Base-by-base conservation (phyloP, 2,329 filamentous ascomycete genomes). In the Parascedosporium putredinis region DNA sequence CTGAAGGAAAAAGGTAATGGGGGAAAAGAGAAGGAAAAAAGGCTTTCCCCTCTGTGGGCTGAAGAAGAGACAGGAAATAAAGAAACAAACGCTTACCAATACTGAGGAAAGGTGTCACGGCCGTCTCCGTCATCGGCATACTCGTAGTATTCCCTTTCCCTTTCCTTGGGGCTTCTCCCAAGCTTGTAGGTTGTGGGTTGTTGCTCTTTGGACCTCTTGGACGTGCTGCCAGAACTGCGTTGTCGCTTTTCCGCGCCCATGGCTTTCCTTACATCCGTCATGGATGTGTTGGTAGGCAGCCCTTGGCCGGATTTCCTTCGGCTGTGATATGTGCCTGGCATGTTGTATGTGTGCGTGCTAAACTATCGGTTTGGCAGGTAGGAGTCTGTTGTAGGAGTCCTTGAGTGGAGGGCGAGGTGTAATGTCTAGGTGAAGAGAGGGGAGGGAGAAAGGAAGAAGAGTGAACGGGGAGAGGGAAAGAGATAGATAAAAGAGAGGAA, bases 21-120 rank as follows among this genome's bases (percentile, higher is more conserved):
- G 40, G 45, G 23, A 45, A n/a, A 22, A 54, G 40, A 8, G 51
- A 47, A 49, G 40, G 50, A 50, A 50, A 54, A 51, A 45, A 50
- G 33, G 22, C 36, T 38, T n/a, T n/a, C n/a, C n/a, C n/a, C n/a
- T n/a, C n/a, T n/a, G n/a, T n/a, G n/a, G n/a, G n/a, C n/a, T n/a
- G 47, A 51, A 22, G 42, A 51, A 51, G 48, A 14, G 20, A 27
- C 31, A 31, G 42, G 18, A 16, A 42, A 34, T 2, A 1, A 25
- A 10, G 20, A 34, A 33, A 2, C 23, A 40, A 25, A 10, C 14
- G 45, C 77, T 51, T 72, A 83, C 79, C 79, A 83, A 59, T 72
- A 83, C 60, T 82, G 78, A 20, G 79, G 79, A 54, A 83, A 83
- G 62, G 74, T 79, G 59, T 83, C 79, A 50, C 76, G 69, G 58